Conservation (phyloP, 306 rosid genomes). For the Prunus kanzakura region DNA sequence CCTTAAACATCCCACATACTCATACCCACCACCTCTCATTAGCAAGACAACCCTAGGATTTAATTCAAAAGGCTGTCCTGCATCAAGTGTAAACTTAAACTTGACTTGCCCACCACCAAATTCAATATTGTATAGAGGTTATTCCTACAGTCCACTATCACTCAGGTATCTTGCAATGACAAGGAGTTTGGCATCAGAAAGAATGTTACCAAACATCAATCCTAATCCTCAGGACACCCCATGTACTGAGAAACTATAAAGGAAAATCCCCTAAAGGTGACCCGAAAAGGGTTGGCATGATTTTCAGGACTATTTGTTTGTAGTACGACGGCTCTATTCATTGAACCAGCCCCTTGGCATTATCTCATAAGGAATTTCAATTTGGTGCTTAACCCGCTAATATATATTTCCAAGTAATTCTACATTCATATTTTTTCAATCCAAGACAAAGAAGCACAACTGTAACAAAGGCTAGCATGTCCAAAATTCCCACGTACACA, state of each 20-base stretch:
- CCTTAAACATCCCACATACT: not conserved
- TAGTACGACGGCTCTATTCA: not conserved
- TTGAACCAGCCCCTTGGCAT: not conserved
- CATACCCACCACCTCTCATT: not conserved
- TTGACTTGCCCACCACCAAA: not conserved
- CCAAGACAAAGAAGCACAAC: not conserved
- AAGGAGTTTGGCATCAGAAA: not conserved
- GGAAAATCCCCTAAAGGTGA: not conserved
- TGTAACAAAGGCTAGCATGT: not conserved
- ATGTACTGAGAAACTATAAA: not conserved
- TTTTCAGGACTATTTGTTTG: not conserved
- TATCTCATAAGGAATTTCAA: not conserved
- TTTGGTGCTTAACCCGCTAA: not conserved
- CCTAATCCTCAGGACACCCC: not conserved
- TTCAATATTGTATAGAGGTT: not conserved
- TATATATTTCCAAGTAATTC: not conserved
- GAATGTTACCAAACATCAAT: no score
- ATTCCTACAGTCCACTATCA: not conserved
- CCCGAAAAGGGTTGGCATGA: not conserved
- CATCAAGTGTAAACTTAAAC: not conserved
- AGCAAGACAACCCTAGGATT: not conserved
- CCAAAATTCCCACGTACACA: not conserved
- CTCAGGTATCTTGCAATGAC: not conserved
- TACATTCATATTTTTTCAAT: slow-evolving; percentile 3
- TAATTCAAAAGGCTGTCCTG: not conserved